phyloP scores from a whole-genome alignment of 2,329 filamentous ascomycete species.

The Grosmannia serpens region DNA sequence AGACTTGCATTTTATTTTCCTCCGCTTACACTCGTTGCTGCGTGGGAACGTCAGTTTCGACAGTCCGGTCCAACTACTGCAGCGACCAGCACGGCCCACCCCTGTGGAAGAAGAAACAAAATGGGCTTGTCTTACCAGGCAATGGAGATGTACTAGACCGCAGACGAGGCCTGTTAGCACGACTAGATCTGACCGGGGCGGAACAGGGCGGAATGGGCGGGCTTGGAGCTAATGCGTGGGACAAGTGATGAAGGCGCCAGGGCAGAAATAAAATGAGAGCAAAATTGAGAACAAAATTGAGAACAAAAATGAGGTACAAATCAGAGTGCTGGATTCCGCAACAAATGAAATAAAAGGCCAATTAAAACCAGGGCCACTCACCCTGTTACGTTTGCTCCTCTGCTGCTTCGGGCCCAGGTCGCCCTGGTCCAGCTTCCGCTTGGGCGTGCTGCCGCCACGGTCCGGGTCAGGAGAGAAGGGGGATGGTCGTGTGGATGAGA shows the following conservation, averaged over 20 bases:
- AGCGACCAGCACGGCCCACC: background rate
- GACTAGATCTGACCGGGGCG: background rate
- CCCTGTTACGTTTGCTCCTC: constrained; percentile 48
- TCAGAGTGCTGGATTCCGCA: background rate
- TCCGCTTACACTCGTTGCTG: constrained; percentile 39
- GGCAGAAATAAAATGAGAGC: background rate
- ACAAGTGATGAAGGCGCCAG: background rate
- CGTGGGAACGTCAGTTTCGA: background rate
- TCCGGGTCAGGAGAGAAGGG: constrained; percentile 6
- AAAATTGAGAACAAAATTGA: background rate
- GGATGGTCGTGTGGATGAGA: constrained; percentile 3
- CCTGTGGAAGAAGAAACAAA: background rate
- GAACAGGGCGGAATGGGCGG: background rate
- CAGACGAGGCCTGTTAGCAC: background rate
- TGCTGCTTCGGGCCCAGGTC: constrained; percentile 34
- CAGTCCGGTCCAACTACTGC: background rate
- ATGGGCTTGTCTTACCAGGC: constrained; percentile 36
- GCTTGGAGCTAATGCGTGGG: background rate
- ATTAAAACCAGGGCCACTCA: constrained; percentile 21
- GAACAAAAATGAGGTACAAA: background rate
- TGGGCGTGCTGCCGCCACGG: constrained; percentile 8
- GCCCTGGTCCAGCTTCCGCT: constrained; percentile 30
- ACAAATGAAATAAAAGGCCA: background rate
- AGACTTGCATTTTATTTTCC: constrained; percentile 30
- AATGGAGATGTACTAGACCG: constrained; percentile 44